Evolutionary conservation across 768 basidiomycete genomes (phyloP).

Genomic region (Candolleomyces eurysporus): DNA sequence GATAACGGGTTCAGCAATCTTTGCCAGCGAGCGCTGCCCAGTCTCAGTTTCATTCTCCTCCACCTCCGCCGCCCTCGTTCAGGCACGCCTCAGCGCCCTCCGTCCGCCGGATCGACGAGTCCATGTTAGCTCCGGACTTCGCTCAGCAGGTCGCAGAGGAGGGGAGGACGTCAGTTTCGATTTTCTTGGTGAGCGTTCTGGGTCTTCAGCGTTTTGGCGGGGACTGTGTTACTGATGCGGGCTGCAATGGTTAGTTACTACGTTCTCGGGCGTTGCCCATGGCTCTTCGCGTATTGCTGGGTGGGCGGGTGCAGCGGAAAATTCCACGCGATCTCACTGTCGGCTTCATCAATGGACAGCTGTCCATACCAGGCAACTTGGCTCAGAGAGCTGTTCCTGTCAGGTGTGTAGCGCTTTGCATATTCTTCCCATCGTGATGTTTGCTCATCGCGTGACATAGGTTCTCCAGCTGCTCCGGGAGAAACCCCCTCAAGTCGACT

Average conservation of each 20-base stretch:
- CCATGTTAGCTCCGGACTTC: neutral
- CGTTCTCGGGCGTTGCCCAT: constrained; percentile 86
- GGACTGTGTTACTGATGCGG: constrained; percentile 15
- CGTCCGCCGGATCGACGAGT: constrained; percentile 19
- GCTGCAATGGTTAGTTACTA: constrained; percentile 56
- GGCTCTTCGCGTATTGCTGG: constrained; percentile 81
- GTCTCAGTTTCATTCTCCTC: constrained; percentile 18
- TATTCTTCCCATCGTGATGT: too few relatives aligned
- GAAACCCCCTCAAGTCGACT: too few relatives aligned
- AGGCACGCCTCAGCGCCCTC: constrained; percentile 23
- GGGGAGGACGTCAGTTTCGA: constrained; percentile 77
- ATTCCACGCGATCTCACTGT: constrained; percentile 79
- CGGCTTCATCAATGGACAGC: constrained; percentile 79
- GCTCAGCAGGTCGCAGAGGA: constrained; percentile 40
- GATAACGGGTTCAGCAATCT: too few relatives aligned
- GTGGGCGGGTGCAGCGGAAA: constrained; percentile 78
- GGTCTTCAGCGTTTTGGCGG: constrained; percentile 79
- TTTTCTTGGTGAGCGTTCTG: constrained; percentile 76
- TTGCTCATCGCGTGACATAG: too few relatives aligned
- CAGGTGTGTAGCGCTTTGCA: too few relatives aligned
- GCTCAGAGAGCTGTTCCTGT: too few relatives aligned
- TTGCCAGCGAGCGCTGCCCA: constrained; percentile 12
- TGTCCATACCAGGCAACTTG: too few relatives aligned
- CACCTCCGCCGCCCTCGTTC: constrained; percentile 15
- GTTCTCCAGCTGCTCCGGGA: too few relatives aligned